Evolutionary conservation across 1,284 basidiomycete genomes (phyloP), one percentile per base, ranked within the genome.

Genomic region (Puccinia brachypodii): DNA sequence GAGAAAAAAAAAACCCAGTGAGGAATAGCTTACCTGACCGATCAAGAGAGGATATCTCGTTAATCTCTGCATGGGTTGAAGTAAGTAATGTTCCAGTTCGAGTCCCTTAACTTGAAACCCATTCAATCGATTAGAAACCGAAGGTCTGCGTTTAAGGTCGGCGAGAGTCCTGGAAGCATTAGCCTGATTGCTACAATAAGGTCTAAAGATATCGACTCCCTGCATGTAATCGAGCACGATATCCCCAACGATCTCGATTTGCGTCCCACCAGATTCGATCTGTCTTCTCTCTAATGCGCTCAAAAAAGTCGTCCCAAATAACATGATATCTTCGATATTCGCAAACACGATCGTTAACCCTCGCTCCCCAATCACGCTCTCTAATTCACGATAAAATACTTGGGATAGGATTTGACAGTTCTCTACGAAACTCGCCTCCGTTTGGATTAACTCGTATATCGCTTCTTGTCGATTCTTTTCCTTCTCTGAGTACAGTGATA

Each of bases 51-150:
- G 78, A 28, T 81, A 81, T 19, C 78, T 69, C 25, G 78, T 74
- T 14, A 81, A n/a, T 81, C 78, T 71, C 60, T 81, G 78, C 78
- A 81, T 81, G 3, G 78, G 78, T 38, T 81, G 66, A 38, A 81
- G 78, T 19, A 81, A 38, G 56, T 81, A 81, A 53, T 81, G 78
- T 33, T 74, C 78, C 8, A 81, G 40, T 53, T 81, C 78, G 42
- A 81, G 71, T 22, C 71, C 71, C n/a, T 81, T 81, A 33, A 81
- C 78, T 38, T 74, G 73, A 7, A 73, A 22, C 0, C 38, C 36
- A 50, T 53, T 81, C 11, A 81, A 38, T 3, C 53, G 71, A 42
- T 66, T 56, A 11, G 40, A 25, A 11, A 81, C 44, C 28, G 40
- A 4, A n/a, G 71, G 38, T 33, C 31, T 28, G 0, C 14, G 68